Percentiles rank a stretch among this genome's conserved stretches.
phyloP scores from a whole-genome alignment of 768 basidiomycete species.

The Suillus lakei region DNA sequence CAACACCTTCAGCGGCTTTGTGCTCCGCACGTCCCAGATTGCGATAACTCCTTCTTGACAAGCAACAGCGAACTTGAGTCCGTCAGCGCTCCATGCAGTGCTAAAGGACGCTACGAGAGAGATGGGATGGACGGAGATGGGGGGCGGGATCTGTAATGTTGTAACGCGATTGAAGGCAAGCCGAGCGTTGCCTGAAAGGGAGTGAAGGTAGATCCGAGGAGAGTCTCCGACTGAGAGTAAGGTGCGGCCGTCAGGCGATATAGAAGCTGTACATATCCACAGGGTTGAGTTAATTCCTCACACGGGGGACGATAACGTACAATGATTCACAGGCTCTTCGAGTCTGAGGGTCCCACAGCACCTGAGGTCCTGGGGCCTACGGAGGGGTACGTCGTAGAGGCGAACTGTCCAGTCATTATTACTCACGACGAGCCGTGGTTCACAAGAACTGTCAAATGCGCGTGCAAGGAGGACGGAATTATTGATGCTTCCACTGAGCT shows the following conservation, averaged over 20 bases:
- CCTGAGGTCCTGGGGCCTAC: slow-evolving; percentile 49
- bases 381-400: slow-evolving; percentile 75
- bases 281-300: slow-evolving; percentile 13
- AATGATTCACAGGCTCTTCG: slow-evolving; percentile 81
- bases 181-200: slow-evolving; percentile 65
- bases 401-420: slow-evolving; percentile 87
- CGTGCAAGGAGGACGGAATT: slow-evolving; percentile 72
- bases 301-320: slow-evolving; percentile 46
- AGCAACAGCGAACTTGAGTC: slow-evolving; percentile 81
- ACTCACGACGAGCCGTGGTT: slow-evolving; percentile 80
- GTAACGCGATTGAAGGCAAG: slow-evolving; percentile 69
- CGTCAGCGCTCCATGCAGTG: slow-evolving; percentile 77
- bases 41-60: slow-evolving; percentile 82
- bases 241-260: slow-evolving; percentile 87
- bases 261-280: slow-evolving; percentile 60
- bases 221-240: slow-evolving; percentile 93
- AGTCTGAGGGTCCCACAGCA: slow-evolving; percentile 60
- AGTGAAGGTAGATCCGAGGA: slow-evolving; percentile 81
- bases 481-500: slow-evolving; percentile 74
- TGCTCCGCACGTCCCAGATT: slow-evolving; percentile 83
- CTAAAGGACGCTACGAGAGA: slow-evolving; percentile 76
- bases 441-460: slow-evolving; percentile 65
- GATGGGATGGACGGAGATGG: slow-evolving; percentile 45
- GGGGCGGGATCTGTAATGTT: slow-evolving; percentile 69
- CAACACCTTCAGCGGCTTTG: slow-evolving; percentile 70